phyloP scores from a whole-genome alignment of 2,329 filamentous ascomycete genomes.

The Diaporthe aspalathi region DNA sequence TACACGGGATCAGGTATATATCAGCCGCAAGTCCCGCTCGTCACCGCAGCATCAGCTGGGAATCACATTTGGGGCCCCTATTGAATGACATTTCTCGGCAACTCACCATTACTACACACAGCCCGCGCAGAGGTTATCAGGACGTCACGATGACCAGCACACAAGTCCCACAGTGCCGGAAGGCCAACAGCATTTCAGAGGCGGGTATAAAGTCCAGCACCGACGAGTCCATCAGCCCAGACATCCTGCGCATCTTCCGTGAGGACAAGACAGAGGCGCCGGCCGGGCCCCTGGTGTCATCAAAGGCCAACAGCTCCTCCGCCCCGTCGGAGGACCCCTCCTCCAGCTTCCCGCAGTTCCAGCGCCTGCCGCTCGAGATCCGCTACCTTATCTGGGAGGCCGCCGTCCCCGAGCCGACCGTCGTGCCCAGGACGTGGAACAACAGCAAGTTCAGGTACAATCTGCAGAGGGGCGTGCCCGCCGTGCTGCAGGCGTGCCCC shows the following conservation, averaged over 20 bases:
- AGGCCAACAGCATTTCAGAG: neutral
- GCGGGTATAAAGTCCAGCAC: neutral
- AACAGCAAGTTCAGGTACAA: slow-evolving; percentile 36
- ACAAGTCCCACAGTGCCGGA: neutral
- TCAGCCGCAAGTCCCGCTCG: neutral
- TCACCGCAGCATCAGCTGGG: neutral
- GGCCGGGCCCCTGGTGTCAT: neutral
- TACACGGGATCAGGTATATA: neutral
- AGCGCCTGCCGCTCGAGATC: slow-evolving; percentile 28
- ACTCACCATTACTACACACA: neutral
- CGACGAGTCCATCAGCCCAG: slow-evolving; percentile 30
- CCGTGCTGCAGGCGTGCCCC: slow-evolving; percentile 39
- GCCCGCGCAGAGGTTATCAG: neutral
- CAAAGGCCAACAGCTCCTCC: neutral
- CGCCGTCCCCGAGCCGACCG: slow-evolving; percentile 32
- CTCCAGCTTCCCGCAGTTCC: slow-evolving; percentile 32
- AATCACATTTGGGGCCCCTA: neutral
- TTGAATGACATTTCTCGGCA: neutral
- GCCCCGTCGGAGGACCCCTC: neutral
- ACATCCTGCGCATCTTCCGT: slow-evolving; percentile 35
- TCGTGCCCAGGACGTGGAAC: slow-evolving; percentile 38
- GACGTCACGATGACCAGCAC: neutral
- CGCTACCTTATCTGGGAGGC: slow-evolving; percentile 39
- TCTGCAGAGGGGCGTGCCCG: slow-evolving; percentile 33
- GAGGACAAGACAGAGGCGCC: slow-evolving; percentile 18